phyloP scores from a whole-genome alignment of 164 flowering plant genomes.

The Stephania cephalantha region DNA sequence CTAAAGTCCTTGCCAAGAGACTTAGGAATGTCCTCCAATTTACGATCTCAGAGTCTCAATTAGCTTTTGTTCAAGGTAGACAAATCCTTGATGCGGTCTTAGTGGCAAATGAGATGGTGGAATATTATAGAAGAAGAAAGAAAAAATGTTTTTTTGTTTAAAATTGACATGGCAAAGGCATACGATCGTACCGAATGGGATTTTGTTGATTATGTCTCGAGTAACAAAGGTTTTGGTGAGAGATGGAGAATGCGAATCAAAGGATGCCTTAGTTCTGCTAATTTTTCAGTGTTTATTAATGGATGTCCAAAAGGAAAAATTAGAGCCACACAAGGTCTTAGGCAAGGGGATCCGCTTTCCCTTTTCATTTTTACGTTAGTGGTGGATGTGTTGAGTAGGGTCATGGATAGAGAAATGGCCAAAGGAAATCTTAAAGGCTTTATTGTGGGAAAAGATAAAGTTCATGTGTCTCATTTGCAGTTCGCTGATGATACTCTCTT shows the following conservation, averaged over 20 bases:
- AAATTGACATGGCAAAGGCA: neutral
- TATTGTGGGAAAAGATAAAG: no score
- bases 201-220: neutral
- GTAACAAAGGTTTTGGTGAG: neutral
- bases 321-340: neutral
- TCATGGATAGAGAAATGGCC: neutral
- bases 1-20: neutral
- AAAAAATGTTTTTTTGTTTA: neutral
- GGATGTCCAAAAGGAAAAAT: neutral
- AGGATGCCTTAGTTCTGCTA: neutral
- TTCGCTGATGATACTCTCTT: no score
- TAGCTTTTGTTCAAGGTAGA: neutral
- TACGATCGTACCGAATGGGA: neutral
- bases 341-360: neutral
- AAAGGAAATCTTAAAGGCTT: no score
- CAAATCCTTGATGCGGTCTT: neutral
- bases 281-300: neutral
- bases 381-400: neutral
- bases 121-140: no score
- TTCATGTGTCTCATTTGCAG: no score
- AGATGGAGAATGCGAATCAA: neutral
- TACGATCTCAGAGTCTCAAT: neutral
- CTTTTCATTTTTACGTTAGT: neutral
- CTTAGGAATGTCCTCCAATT: neutral
- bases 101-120: neutral